Percentiles rank a stretch among this genome's conserved stretches.
These are phyloP conservation scores for Isatis tinctoria DNA, from an alignment of 345 rosid genomes.

Conservation along the genomic window DNA sequence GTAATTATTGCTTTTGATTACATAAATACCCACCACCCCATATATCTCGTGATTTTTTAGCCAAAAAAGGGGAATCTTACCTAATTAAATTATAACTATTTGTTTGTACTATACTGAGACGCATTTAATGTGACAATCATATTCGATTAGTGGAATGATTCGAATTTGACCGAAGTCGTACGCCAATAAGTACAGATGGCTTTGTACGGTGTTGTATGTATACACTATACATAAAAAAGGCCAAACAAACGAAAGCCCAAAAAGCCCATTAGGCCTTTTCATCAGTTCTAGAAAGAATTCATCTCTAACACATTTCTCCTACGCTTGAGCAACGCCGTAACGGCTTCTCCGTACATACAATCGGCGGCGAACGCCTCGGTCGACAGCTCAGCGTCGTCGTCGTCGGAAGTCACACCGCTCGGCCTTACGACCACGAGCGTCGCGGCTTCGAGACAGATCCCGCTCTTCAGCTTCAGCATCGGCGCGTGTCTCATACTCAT, in stretches of 20 bases:
- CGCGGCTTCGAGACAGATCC: conserved; percentile 34
- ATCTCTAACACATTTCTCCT: conserved; percentile 36
- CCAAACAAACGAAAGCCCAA: conserved; percentile 11
- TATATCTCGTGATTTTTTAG: not conserved
- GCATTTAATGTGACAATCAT: conserved; percentile 13
- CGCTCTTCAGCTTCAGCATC: conserved; percentile 26
- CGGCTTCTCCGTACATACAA: conserved; percentile 37
- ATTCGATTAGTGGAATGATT: conserved; percentile 14
- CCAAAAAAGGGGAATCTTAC: not conserved
- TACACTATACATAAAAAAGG: conserved; percentile 12
- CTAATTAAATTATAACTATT: not conserved
- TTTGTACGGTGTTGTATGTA: conserved; percentile 13
- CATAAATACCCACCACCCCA: not conserved
- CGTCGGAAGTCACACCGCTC: conserved; percentile 10
- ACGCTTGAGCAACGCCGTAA: conserved; percentile 33
- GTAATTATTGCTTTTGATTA: not conserved
- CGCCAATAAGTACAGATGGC: not conserved
- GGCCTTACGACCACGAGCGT: conserved; percentile 34
- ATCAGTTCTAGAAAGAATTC: conserved; percentile 26
- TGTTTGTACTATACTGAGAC: not conserved
- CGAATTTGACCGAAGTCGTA: conserved; percentile 22
- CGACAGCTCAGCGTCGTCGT: conserved; percentile 9
- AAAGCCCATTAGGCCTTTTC: conserved; percentile 13
- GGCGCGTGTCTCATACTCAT: conserved; percentile 43
- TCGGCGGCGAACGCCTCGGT: conserved; percentile 27